Evolutionary conservation across 768 basidiomycete species (phyloP).

Genomic region (Boletus tylopilopsis): DNA sequence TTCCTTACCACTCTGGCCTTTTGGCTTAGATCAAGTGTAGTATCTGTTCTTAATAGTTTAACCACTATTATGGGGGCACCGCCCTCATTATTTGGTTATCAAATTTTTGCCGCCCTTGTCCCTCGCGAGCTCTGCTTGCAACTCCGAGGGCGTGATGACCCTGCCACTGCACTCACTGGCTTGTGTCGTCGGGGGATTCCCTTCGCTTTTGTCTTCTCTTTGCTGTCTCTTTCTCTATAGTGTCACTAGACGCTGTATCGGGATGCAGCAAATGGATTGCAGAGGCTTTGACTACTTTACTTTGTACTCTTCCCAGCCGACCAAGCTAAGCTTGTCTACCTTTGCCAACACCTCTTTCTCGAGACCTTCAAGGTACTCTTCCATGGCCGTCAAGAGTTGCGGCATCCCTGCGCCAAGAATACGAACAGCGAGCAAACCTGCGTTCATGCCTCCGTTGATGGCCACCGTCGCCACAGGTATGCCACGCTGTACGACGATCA

Average conservation of each 20-base stretch:
- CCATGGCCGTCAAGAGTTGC: slow-evolving; percentile 59
- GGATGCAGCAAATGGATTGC: slow-evolving; percentile 14
- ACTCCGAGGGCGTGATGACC: slow-evolving; percentile 38
- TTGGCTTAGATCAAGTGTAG: slow-evolving; percentile 78
- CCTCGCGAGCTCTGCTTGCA: slow-evolving; percentile 40
- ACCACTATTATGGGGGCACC: slow-evolving; percentile 57
- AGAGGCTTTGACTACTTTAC: slow-evolving; percentile 41
- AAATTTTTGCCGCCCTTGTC: slow-evolving; percentile 32
- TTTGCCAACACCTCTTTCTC: slow-evolving; percentile 79
- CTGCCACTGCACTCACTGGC: slow-evolving; percentile 40
- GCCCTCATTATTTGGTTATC: slow-evolving; percentile 54
- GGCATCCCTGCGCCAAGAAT: slow-evolving; percentile 82
- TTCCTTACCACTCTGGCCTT: slow-evolving; percentile 40
- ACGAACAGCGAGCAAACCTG: slow-evolving; percentile 85
- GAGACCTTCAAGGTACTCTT: slow-evolving; percentile 62
- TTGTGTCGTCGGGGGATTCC: slow-evolving; percentile 63
- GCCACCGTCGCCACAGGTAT: slow-evolving; percentile 97
- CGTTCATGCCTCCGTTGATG: slow-evolving; percentile 93
- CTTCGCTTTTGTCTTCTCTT: slow-evolving; percentile 16
- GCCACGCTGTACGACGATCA: slow-evolving; percentile 60
- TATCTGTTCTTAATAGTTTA: slow-evolving; percentile 68
- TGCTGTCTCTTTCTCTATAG: not conserved
- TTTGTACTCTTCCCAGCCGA: slow-evolving; percentile 86
- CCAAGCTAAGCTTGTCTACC: slow-evolving; percentile 65
- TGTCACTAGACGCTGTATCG: not conserved